A percentile compares a stretch with the other conserved stretches of the same genome.
Evolutionary conservation across 176 grass and related monocot genomes (phyloP).

Genomic region (sorghum (Sorghum bicolor)): DNA sequence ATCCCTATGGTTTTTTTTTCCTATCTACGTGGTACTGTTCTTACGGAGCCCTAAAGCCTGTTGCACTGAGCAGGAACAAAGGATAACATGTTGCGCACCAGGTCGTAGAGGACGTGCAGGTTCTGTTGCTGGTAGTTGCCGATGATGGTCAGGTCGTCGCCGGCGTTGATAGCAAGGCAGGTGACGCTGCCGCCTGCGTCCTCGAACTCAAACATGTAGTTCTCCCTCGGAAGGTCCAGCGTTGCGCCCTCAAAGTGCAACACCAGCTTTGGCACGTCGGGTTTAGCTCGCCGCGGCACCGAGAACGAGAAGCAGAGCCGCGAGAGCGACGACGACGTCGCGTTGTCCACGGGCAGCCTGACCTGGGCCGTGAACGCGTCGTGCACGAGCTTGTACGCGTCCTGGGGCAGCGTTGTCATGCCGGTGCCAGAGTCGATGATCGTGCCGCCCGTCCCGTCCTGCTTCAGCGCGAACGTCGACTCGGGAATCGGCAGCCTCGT

Average conservation of each 20-base stretch:
- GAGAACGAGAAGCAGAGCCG: constrained; percentile 52
- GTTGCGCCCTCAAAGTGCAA: constrained; percentile 56
- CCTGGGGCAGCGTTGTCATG: constrained; percentile 24
- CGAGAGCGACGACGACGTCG: not conserved
- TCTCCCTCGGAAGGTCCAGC: constrained; percentile 52
- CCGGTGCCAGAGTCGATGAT: constrained; percentile 49
- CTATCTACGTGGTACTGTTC: not conserved
- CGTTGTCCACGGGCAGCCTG: constrained; percentile 31
- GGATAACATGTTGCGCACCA: constrained; percentile 35
- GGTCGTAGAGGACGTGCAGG: constrained; percentile 59
- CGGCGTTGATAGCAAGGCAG: constrained; percentile 27
- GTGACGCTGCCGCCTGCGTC: not conserved
- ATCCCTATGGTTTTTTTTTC: not conserved
- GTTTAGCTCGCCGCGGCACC: not conserved
- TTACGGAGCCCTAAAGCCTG: not conserved
- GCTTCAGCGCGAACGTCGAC: constrained; percentile 30
- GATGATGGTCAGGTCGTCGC: constrained; percentile 26
- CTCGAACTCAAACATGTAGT: constrained; percentile 42
- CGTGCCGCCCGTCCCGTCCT: constrained; percentile 37
- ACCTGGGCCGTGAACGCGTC: constrained; percentile 31
- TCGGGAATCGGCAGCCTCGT: constrained; percentile 24
- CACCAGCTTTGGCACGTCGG: constrained; percentile 37
- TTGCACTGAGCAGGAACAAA: constrained; percentile 48
- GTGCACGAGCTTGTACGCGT: constrained; percentile 21
- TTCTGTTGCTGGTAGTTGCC: constrained; percentile 76